phyloP scores from a whole-genome alignment of 305 asterid genomes.

The Fraxinus angustifolia region DNA sequence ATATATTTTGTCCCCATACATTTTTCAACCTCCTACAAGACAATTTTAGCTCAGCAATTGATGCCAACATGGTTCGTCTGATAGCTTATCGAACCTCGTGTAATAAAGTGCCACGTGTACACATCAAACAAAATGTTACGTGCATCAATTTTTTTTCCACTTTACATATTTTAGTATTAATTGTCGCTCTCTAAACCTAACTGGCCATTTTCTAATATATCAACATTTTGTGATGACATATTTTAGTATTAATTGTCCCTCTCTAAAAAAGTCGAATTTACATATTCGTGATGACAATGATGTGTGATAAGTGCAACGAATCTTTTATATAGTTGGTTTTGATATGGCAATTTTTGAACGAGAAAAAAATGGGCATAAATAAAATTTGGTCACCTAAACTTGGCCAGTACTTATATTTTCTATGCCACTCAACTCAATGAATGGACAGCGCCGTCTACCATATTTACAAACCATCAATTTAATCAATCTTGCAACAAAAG shows the following conservation, averaged over 20 bases:
- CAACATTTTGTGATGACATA: neutral
- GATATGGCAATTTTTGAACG: neutral
- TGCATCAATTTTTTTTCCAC: neutral
- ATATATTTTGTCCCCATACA: no score
- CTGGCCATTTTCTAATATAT: neutral
- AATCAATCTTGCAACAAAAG: neutral
- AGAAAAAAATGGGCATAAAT: neutral
- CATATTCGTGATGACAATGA: neutral
- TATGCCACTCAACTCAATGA: neutral
- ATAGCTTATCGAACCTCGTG: neutral
- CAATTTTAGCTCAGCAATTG: no score
- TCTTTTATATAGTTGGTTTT: neutral
- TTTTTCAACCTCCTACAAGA: no score
- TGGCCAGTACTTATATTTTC: neutral
- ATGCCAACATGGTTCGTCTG: neutral
- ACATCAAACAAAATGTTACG: neutral
- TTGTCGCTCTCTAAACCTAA: neutral
- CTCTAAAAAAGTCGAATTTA: neutral
- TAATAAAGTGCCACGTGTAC: neutral
- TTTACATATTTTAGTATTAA: neutral
- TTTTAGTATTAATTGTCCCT: no score
- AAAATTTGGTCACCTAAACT: neutral
- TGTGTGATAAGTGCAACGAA: neutral
- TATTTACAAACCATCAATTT: neutral
- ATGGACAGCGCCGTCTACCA: neutral